Conservation (phyloP, 345 rosid genomes). For the Arabidopsis suecica region DNA sequence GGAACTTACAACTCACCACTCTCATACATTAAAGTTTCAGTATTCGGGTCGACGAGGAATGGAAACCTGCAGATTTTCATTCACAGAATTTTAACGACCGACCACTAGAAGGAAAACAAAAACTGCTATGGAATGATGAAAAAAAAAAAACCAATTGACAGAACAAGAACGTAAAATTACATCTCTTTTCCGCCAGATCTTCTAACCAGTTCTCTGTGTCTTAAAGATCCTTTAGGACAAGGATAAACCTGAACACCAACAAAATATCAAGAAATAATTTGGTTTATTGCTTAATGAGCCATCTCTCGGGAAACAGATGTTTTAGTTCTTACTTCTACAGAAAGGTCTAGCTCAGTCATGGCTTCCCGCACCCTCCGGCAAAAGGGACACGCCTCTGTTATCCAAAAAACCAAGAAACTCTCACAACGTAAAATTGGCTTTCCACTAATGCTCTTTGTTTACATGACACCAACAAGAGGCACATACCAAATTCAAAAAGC, state of each 20-base stretch:
- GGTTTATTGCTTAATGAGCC: background rate
- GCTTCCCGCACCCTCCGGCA: conserved; percentile 89
- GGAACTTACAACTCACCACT: conserved; percentile 60
- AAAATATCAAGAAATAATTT: conserved; percentile 22
- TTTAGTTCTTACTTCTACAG: conserved; percentile 57
- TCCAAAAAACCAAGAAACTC: conserved; percentile 31
- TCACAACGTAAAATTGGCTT: background rate
- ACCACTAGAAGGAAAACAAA: conserved; percentile 4
- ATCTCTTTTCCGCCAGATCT: conserved; percentile 75
- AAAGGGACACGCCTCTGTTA: conserved; percentile 86
- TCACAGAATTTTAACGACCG: background rate
- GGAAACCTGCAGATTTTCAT: conserved; percentile 66
- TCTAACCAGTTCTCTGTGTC: conserved; percentile 81
- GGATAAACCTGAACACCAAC: conserved; percentile 70
- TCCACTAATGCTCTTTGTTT: background rate
- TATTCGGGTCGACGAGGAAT: conserved; percentile 74
- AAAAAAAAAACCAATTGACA: conserved; percentile 10
- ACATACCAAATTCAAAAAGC: conserved; percentile 78
- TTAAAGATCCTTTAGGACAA: conserved; percentile 82
- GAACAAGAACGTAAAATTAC: conserved; percentile 49
- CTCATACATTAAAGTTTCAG: conserved; percentile 73
- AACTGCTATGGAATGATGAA: background rate
- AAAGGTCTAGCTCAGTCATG: conserved; percentile 85
- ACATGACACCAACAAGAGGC: background rate
- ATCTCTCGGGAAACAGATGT: background rate